Conservation (phyloP, 768 basidiomycete species). For the Mycena epipterygia region DNA sequence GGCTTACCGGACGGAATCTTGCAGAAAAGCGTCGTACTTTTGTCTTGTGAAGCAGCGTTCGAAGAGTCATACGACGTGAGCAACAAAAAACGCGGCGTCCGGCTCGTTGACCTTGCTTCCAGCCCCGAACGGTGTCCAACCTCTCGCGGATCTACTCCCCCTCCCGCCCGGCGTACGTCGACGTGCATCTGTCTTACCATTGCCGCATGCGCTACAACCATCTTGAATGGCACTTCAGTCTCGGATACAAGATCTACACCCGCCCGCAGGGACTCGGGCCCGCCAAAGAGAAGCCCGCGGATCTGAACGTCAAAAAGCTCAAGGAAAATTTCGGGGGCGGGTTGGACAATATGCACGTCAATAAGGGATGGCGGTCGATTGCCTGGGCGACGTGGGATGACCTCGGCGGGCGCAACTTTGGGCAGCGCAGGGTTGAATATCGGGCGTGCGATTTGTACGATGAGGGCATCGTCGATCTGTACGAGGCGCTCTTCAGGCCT, state of each 20-base stretch:
- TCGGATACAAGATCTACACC: conserved; percentile 13
- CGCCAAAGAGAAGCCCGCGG: conserved; percentile 7
- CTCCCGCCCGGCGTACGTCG: conserved; percentile 4
- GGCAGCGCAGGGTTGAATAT: conserved; percentile 14
- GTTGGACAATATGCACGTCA: conserved; percentile 16
- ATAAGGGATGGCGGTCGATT: conserved; percentile 21
- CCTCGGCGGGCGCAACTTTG: conserved; percentile 10
- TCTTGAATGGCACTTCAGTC: conserved; percentile 17
- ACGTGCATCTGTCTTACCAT: conserved; percentile 18
- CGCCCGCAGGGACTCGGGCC: conserved; percentile 9
- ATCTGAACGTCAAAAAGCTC: conserved; percentile 2
- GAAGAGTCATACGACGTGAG: conserved; percentile 17
- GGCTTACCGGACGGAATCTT: neutral
- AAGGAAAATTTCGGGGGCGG: neutral
- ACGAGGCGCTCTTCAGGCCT: conserved; percentile 13
- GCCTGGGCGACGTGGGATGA: conserved; percentile 28
- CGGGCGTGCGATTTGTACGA: conserved; percentile 20
- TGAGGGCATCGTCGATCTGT: conserved; percentile 12
- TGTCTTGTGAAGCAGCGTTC: neutral
- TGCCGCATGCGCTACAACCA: conserved; percentile 15
- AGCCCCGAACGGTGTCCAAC: conserved; percentile 17
- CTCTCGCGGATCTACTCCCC: conserved; percentile 14
- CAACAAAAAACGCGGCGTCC: neutral
- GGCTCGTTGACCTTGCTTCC: neutral
- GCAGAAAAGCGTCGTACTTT: conserved; percentile 17